Base-by-base conservation (phyloP, 176 grass and related monocot genomes). In the Phyllostachys edulis region DNA sequence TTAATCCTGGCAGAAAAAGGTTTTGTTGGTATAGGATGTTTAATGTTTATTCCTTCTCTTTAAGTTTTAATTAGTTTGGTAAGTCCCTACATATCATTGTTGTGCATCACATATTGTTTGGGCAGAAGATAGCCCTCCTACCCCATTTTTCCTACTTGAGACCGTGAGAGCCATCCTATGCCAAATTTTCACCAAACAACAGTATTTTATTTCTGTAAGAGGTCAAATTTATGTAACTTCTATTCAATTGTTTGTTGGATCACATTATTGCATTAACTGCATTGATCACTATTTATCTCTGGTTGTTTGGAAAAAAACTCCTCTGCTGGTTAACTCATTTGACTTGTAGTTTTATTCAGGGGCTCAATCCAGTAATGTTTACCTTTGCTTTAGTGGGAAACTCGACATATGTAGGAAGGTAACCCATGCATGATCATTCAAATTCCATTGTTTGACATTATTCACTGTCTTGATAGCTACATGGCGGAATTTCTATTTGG, bases 291-390 rank as follows among this genome's bases (percentile, higher is more conserved):
- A 18, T 16, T 39, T 39, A 55, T 66, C 11, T 21, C 40, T 16
- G 46, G 61, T 34, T 3, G 4, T 59, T 44, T 84, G 20, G 3
- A 46, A 7, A 7, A 40, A 71, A 52, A 8, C 6, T 0, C 17
- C 5, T 32, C 32, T 62, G 40, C 70, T 75, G 60, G 37, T 64
- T 85, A 79, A 69, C 76, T 92, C 78, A 83, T 52, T 65, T 84
- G 36, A 15, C 34, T 80, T 89, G 32, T 70, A 73, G 61, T 37
- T 86, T 57, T 47, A 40, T 91, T 72, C 88, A 96, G 97, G 97
- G 97, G 6, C 93, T 99, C 54, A 99, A 71, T 86, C 97, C 93
- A 13, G 63, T 99, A 38, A 99, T 99, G 97, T 99, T 99, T 85
- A 66, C 90, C 59, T 99, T 96, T 86, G 97, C 93, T 76, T 69